phyloP scores from a whole-genome alignment of 768 basidiomycete genomes.

The Megacollybia marginata region DNA sequence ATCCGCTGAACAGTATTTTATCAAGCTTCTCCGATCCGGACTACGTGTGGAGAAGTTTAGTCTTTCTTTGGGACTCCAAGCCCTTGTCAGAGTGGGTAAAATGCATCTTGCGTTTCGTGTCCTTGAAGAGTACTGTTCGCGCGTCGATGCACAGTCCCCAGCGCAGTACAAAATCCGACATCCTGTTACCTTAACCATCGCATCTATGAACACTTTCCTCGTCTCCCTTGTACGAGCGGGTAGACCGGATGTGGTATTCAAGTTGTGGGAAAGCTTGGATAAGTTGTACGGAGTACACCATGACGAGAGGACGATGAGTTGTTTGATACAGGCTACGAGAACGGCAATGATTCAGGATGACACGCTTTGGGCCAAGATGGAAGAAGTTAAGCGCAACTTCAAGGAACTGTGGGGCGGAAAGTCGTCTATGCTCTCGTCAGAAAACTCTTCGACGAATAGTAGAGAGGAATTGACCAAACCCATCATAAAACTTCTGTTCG shows the following conservation, averaged over 20 bases:
- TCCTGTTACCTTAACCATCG: constrained; percentile 16
- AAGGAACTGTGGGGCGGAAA: constrained; percentile 23
- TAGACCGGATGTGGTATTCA: constrained; percentile 58
- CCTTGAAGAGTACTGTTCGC: constrained; percentile 32
- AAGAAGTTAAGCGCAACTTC: constrained; percentile 32
- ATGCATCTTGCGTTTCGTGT: constrained; percentile 42
- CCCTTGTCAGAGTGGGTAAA: constrained; percentile 34
- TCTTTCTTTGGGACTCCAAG: constrained; percentile 43
- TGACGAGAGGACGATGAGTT: constrained; percentile 45
- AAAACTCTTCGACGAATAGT: constrained; percentile 1
- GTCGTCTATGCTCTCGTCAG: neutral
- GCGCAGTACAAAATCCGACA: constrained; percentile 10
- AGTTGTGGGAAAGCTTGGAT: constrained; percentile 61
- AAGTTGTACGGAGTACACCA: constrained; percentile 51
- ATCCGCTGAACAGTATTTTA: constrained; percentile 38
- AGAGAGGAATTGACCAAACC: constrained; percentile 19
- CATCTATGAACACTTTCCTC: constrained; percentile 38
- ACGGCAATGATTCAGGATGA: constrained; percentile 45
- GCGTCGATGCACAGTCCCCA: constrained; percentile 9
- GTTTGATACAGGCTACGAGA: constrained; percentile 56
- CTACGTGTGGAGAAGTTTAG: constrained; percentile 37
- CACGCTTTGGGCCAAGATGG: constrained; percentile 34
- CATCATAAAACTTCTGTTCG: constrained; percentile 20
- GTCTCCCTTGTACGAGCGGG: constrained; percentile 37
- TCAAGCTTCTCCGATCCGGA: constrained; percentile 26